Evolutionary conservation across 495 filamentous ascomycete genomes (phyloP).

Genomic region (Pyrenula massariospora): DNA sequence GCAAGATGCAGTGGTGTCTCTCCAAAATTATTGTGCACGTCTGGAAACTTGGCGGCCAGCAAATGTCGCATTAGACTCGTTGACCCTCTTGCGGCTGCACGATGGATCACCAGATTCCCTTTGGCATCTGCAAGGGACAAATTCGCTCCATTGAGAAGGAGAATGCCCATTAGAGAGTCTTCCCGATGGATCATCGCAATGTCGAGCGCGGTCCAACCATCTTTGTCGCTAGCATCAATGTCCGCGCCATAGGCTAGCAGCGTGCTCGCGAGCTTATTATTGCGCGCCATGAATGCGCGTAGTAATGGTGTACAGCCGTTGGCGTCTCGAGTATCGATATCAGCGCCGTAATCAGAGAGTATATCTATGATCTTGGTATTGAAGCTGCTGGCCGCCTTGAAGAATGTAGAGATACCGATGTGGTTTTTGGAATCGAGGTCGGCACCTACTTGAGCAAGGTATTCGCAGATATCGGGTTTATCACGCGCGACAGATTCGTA

Average conservation of each 20-base stretch:
- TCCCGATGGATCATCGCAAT: not conserved
- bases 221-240: not conserved
- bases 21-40: constrained; percentile 11
- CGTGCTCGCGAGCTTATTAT: not conserved
- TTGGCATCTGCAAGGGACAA: not conserved
- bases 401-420: not conserved
- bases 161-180: not conserved
- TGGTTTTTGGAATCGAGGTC: not conserved
- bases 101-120: not conserved
- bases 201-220: not conserved
- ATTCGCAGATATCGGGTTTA: not conserved
- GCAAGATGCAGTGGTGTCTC: constrained; percentile 53
- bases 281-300: not conserved
- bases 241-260: not conserved
- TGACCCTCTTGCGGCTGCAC: not conserved
- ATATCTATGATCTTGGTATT: not conserved
- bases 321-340: not conserved
- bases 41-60: not conserved
- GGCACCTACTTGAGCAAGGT: not conserved
- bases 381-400: not conserved
- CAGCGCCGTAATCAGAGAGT: not conserved
- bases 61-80: not conserved
- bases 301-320: not conserved
- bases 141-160: not conserved
- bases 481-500: not conserved